Conservation (phyloP, 2,329 filamentous ascomycete species). For the Aspergillus jensenii region DNA sequence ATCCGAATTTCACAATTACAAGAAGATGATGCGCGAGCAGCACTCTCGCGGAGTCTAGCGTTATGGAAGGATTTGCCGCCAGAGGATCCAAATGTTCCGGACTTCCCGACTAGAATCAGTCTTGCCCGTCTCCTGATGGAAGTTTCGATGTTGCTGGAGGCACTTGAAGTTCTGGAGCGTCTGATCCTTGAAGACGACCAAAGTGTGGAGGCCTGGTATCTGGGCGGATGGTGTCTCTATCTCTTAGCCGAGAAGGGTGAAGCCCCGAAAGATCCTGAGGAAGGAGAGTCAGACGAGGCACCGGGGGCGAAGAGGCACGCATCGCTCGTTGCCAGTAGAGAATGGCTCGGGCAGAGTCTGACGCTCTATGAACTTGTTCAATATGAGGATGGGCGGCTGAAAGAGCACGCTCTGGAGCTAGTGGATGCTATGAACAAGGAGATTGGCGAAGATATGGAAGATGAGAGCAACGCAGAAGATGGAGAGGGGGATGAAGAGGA, state of each 20-base stretch:
- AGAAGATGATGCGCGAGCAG: slow-evolving; percentile 74
- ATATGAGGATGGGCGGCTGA: slow-evolving; percentile 61
- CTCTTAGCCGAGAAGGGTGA: slow-evolving; percentile 57
- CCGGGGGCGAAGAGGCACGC: slow-evolving; percentile 57
- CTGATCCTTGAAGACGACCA: slow-evolving; percentile 86
- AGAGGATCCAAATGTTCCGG: slow-evolving; percentile 70
- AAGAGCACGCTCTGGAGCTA: slow-evolving; percentile 45
- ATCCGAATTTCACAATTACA: slow-evolving; percentile 86
- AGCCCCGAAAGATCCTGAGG: slow-evolving; percentile 35
- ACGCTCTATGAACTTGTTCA: slow-evolving; percentile 75
- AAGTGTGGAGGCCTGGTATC: slow-evolving; percentile 95
- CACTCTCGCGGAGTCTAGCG: slow-evolving; percentile 74
- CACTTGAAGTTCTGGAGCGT: slow-evolving; percentile 79
- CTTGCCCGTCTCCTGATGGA: slow-evolving; percentile 86
- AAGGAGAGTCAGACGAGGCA: slow-evolving; percentile 30
- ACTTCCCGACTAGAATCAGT: slow-evolving; percentile 82
- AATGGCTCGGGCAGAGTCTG: slow-evolving; percentile 80
- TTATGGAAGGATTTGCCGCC: slow-evolving; percentile 79
- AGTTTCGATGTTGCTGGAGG: slow-evolving; percentile 79
- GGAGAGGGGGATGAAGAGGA: slow-evolving; percentile 55
- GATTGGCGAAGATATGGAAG: slow-evolving; percentile 60
- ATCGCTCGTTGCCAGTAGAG: slow-evolving; percentile 71
- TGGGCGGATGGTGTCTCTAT: slow-evolving; percentile 91
- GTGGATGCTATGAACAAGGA: slow-evolving; percentile 59
- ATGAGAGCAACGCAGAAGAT: slow-evolving; percentile 42